Base-by-base conservation (phyloP, 805 yeast species). In the Candida sanyiensis region DNA sequence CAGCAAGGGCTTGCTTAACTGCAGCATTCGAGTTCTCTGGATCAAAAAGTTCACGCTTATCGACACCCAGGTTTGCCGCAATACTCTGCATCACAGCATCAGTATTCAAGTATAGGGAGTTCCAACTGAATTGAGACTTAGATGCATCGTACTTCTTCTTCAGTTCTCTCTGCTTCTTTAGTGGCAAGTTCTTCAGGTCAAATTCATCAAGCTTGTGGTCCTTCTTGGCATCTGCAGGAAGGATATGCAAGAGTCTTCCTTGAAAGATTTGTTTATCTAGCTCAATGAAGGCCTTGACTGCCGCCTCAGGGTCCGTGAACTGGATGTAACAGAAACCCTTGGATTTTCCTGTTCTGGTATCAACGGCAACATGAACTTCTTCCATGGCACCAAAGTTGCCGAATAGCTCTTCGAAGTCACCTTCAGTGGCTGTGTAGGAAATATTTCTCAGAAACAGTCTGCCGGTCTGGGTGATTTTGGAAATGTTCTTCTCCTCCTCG, bases 1-100 rank as follows among this genome's bases (percentile, higher is more conserved):
- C 98, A 0, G 98, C 97, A 46, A 93, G 72, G 0, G 98, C 97
- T 62, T 89, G 97, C 57, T 89, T 86, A 11, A 93, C 97, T 1
- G 96, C 97, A 37, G 95, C 83, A 43, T 72, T 79, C 7, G 95
- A 73, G 47, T 80, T 85, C 50, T 86, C 83, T 1, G 96, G 90
- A 59, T 93, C 94, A 44, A 93, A 74, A 54, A 93, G 70, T 41
- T 87, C 86, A 7, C 93, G 70, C 60, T 90, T 93, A 20, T 78
- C 58, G 35, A 93, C 68, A 7, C 97, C 97, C 62, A 93, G 62
- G 51, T 83, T 82, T 7, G 75, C 58, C 2, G 97, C 96, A 30
- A 88, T 93, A 38, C 93, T 81, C 35, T 87, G 90, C 61, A 93
- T 67, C 10, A 93, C 95, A 1, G 97, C 95, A 64, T 90, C 97